These are phyloP conservation scores for Penicillium sp. DNA, from an alignment of 2,329 filamentous ascomycete species.

Conservation along the genomic window DNA sequence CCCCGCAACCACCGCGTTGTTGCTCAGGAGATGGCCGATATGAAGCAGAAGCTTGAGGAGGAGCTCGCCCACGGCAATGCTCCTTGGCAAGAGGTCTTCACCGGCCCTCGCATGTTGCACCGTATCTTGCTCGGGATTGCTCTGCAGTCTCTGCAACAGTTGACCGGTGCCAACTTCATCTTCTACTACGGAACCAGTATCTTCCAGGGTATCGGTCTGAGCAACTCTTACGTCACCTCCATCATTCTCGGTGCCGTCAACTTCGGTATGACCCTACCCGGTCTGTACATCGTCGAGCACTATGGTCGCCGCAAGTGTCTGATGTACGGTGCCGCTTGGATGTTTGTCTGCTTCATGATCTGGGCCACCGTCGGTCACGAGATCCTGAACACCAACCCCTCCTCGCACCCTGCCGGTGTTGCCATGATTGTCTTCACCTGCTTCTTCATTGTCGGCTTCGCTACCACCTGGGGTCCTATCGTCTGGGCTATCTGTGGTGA, in stretches of 20 bases:
- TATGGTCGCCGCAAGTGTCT: constrained; percentile 68
- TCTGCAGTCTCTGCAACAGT: constrained; percentile 49
- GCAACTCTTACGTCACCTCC: constrained; percentile 64
- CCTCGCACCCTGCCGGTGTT: constrained; percentile 54
- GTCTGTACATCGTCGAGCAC: constrained; percentile 68
- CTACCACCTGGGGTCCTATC: constrained; percentile 67
- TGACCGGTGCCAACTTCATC: constrained; percentile 51
- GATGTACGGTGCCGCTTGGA: constrained; percentile 66
- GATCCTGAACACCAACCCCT: constrained; percentile 39
- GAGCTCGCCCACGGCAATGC: constrained; percentile 46
- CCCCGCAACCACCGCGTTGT: constrained; percentile 55
- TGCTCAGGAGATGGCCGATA: constrained; percentile 56
- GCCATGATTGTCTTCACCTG: constrained; percentile 71
- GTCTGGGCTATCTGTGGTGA: constrained; percentile 48
- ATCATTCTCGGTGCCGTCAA: constrained; percentile 69
- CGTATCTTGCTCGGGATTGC: constrained; percentile 46
- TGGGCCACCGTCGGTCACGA: constrained; percentile 61
- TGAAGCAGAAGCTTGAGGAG: constrained; percentile 58
- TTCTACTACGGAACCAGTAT: constrained; percentile 58
- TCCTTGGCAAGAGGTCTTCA: constrained; percentile 47
- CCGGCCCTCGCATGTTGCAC: constrained; percentile 49
- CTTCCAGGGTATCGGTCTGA: constrained; percentile 64
- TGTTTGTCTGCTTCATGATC: constrained; percentile 59
- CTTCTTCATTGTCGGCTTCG: constrained; percentile 72
- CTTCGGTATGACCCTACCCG: constrained; percentile 64